Conservation (phyloP, 768 basidiomycete species). For the Termitomyces sp. region DNA sequence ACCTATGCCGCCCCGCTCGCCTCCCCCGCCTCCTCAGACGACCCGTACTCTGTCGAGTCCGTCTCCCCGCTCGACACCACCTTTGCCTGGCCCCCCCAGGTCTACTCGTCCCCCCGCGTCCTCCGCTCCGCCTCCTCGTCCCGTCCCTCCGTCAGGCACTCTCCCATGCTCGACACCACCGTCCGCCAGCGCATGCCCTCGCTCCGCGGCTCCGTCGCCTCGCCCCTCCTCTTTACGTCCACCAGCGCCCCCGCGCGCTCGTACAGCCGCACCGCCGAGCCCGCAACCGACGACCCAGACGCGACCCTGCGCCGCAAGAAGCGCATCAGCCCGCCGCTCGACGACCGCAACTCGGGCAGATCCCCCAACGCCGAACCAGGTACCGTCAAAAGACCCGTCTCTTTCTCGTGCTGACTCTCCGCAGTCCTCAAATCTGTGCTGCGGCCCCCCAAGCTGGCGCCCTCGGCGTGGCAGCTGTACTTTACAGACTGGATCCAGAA, state of each 20-base stretch:
- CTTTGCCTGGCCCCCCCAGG: conserved; percentile 59
- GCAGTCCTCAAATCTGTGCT: conserved; percentile 71
- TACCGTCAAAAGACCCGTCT: conserved; percentile 20
- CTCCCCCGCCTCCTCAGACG: conserved; percentile 55
- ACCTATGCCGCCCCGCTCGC: conserved; percentile 51
- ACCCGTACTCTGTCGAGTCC: conserved; percentile 39
- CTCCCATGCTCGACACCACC: conserved; percentile 37
- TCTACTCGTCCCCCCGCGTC: conserved; percentile 49
- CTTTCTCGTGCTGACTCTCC: conserved; percentile 5
- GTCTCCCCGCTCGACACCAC: conserved; percentile 60
- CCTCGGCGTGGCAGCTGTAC: conserved; percentile 94
- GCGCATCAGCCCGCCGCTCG: conserved; percentile 28
- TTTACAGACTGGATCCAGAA: conserved; percentile 94
- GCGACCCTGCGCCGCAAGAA: conserved; percentile 69
- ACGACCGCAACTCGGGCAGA: conserved; percentile 22
- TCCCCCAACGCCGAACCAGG: conserved; percentile 38
- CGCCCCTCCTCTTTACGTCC: conserved; percentile 57
- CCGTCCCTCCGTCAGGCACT: conserved; percentile 42
- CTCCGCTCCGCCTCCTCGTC: conserved; percentile 33
- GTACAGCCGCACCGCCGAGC: conserved; percentile 67
- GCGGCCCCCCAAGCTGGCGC: conserved; percentile 86
- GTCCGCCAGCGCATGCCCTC: conserved; percentile 35
- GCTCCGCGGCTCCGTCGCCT: conserved; percentile 43
- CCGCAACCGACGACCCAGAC: conserved; percentile 63
- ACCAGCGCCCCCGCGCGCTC: conserved; percentile 66